Conservation (phyloP, 2,329 filamentous ascomycete species). For the Cladobotryum protrusum region DNA sequence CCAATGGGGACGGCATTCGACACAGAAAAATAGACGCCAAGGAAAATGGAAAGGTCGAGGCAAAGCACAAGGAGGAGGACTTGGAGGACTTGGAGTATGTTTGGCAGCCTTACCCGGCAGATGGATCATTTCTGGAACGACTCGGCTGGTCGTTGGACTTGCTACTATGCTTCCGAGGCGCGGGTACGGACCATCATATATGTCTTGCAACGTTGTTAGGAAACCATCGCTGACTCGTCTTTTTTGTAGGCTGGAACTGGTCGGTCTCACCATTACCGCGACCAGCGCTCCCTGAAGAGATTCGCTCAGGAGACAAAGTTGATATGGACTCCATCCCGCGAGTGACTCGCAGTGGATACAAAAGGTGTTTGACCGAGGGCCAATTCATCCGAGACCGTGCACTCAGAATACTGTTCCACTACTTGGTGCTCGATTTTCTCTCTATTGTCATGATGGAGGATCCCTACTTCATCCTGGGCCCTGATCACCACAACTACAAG, state of each 20-base stretch:
- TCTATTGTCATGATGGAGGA: constrained; percentile 67
- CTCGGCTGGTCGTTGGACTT: constrained; percentile 53
- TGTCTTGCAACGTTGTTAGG: too few relatives aligned
- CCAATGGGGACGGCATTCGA: not conserved
- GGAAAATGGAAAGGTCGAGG: not conserved
- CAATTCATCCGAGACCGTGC: constrained; percentile 42
- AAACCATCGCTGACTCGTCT: not conserved
- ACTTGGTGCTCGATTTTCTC: constrained; percentile 63
- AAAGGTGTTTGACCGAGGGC: constrained; percentile 34
- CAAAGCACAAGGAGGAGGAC: not conserved
- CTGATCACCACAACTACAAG: constrained; percentile 29
- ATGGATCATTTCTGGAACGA: constrained; percentile 42
- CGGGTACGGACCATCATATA: constrained; percentile 36
- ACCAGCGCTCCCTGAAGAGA: constrained; percentile 32
- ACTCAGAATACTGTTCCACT: constrained; percentile 46
- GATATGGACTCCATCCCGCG: constrained; percentile 37
- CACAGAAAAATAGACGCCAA: not conserved
- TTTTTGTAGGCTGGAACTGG: constrained; percentile 50
- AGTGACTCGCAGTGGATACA: constrained; percentile 40
- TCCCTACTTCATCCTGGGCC: constrained; percentile 64
- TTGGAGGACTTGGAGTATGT: constrained; percentile 41
- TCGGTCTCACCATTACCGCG: constrained; percentile 45
- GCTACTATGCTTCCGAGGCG: constrained; percentile 47
- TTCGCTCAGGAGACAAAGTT: constrained; percentile 30
- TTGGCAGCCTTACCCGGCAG: constrained; percentile 54